A percentile compares a stretch with the other conserved stretches of the same genome.
phyloP scores from a whole-genome alignment of 805 yeast genomes.

The Suhomyces kilbournensis region DNA sequence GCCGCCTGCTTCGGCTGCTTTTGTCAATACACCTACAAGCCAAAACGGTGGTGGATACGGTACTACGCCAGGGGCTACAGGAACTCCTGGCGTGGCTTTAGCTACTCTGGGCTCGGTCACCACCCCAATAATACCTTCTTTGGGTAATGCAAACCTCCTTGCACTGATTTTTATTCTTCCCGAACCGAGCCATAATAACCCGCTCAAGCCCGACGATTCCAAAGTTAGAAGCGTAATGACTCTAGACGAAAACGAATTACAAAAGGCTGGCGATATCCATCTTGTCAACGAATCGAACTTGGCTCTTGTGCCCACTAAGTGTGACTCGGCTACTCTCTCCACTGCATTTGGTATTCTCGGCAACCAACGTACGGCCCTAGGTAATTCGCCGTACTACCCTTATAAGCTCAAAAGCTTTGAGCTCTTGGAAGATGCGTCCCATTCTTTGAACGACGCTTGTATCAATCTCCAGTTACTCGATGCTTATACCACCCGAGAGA shows the following conservation, averaged over 20 bases:
- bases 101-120: neutral
- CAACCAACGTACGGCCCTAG: neutral
- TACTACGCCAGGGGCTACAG: neutral
- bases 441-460: constrained; percentile 28
- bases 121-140: neutral
- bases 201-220: constrained; percentile 15
- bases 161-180: constrained; percentile 27
- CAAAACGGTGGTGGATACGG: neutral
- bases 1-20: neutral
- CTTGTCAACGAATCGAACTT: constrained; percentile 27
- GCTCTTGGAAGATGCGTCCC: constrained; percentile 34
- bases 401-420: constrained; percentile 36
- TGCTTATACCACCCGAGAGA: constrained; percentile 40
- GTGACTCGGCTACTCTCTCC: neutral
- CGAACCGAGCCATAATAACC: constrained; percentile 23
- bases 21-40: neutral
- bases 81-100: neutral
- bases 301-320: constrained; percentile 14
- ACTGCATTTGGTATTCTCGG: neutral
- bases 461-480: constrained; percentile 39
- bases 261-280: constrained; percentile 30
- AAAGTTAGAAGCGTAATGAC: constrained; percentile 18
- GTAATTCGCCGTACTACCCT: constrained; percentile 1
- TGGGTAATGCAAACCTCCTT: neutral
- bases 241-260: constrained; percentile 32